Evolutionary conservation across 176 grass and related monocot species (phyloP), one percentile per base, ranked within the genome.

Genomic region (Alloteropsis semialata): DNA sequence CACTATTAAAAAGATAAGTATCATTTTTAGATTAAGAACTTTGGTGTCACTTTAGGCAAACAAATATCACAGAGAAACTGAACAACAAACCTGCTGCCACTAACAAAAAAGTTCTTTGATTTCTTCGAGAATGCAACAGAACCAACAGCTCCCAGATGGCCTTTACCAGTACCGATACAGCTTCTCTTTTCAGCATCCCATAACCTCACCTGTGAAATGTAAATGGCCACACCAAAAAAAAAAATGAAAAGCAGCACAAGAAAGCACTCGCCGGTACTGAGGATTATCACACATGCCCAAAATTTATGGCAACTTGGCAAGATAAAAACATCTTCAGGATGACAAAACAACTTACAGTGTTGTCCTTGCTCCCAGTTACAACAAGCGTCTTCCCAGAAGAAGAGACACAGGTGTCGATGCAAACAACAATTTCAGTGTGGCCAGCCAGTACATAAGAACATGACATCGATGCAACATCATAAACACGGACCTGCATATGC

Each of bases 361-460:
- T 90, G 74, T 96, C 91, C 91, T 98, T 98, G 82, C 96, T 98
- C 89, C 96, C 93, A 79, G 93, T 92, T 65, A 93, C 93, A 84
- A 96, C 71, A 75, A 98, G 85, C 16, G 80, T 83, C 59, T 78
- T 89, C 27, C 89, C 96, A 60, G 86, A 91, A 77, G 81, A 62
- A 41, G 87, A 91, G 46, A 93, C 77, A 82, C 93, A 98, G 46
- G 91, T 92, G 70, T 98, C 91, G 42, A 98, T 51, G 77, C 96
- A 98, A 74, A 98, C 91, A 87, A 98, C 85, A 87, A 98, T 93
- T 74, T 98, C 91, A 51, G 84, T 98, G 82, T 98, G 96, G 25
- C 96, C 96, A 66, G 85, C 65, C 54, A 96, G 63, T 51, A 98
- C 92, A 92, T 91, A 98, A 30, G 88, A 90, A 78, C 93, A 98